Evolutionary conservation across 1,284 basidiomycete species (phyloP).

Genomic region (Puccinia horiana): DNA sequence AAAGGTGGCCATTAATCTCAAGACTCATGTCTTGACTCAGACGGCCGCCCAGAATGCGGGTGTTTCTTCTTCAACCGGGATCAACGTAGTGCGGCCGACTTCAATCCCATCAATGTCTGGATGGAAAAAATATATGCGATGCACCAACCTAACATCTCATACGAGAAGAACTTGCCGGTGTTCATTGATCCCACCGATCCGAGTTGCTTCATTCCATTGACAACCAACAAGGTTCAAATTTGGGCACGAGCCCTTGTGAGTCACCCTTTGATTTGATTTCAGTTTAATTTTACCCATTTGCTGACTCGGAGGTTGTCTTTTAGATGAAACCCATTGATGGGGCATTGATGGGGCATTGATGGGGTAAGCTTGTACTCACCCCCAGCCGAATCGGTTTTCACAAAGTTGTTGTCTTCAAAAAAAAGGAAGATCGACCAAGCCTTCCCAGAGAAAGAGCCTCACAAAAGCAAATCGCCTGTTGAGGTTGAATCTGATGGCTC

Average conservation of each 20-base stretch:
- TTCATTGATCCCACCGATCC: no score
- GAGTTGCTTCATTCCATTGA: no score
- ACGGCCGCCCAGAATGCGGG: no score
- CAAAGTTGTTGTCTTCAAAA: neutral
- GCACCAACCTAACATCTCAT: neutral
- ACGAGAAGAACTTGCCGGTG: neutral
- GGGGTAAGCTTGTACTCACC: neutral
- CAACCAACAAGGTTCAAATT: neutral
- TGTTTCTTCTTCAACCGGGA: no score
- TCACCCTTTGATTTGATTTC: neutral
- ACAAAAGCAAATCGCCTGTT: no score
- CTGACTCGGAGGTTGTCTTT: neutral
- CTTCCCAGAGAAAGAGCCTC: neutral
- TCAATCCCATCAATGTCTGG: neutral
- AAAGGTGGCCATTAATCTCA: no score
- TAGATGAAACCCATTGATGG: neutral
- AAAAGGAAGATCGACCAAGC: neutral
- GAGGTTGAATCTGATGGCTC: no score
- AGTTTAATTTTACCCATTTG: no score
- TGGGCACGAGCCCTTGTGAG: neutral
- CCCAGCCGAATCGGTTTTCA: neutral
- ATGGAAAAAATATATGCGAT: slow-evolving; percentile 1
- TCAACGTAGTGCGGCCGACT: no score
- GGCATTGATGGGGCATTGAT: no score
- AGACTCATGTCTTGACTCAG: no score